Percentiles rank a stretch among this genome's conserved stretches.
Conservation (phyloP, 1,139 yeast genomes). For the Blastobotrys ciferrii region DNA sequence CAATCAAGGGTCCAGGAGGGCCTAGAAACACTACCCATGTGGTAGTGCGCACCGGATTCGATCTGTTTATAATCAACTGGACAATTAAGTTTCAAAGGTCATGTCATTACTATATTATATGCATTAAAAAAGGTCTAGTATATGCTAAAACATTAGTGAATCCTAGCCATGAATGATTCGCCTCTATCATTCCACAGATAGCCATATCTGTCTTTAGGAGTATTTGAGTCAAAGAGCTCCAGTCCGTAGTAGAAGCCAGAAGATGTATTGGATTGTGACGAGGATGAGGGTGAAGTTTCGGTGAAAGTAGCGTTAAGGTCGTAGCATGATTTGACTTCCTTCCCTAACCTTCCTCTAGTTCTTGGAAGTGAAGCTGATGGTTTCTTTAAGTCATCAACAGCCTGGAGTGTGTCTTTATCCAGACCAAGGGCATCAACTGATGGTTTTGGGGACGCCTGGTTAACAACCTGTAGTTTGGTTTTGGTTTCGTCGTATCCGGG, state of each 20-base stretch:
- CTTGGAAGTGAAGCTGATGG: neutral
- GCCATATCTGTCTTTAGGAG: neutral
- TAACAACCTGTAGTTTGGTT: constrained; percentile 29
- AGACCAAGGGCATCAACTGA: neutral
- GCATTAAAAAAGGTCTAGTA: neutral
- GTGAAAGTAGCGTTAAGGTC: neutral
- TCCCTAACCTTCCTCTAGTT: constrained; percentile 4
- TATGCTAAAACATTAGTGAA: neutral
- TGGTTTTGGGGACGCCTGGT: constrained; percentile 15
- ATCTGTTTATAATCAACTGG: too few species aligned
- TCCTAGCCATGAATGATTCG: constrained; percentile 2
- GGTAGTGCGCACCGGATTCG: too few species aligned
- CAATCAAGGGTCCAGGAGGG: too few species aligned
- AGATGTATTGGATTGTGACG: neutral
- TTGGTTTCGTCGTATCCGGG: constrained; percentile 28
- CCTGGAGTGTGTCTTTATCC: neutral
- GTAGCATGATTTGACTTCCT: constrained; percentile 10
- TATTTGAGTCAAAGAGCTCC: neutral
- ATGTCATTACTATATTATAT: too few species aligned
- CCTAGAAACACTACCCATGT: too few species aligned
- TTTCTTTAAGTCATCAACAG: neutral
- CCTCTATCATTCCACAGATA: constrained; percentile 6
- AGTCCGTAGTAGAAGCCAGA: neutral
- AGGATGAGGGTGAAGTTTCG: neutral
- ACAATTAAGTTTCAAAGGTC: too few species aligned